Conservation (phyloP, 495 filamentous ascomycete genomes). For the Lasiosphaeria ovina region DNA sequence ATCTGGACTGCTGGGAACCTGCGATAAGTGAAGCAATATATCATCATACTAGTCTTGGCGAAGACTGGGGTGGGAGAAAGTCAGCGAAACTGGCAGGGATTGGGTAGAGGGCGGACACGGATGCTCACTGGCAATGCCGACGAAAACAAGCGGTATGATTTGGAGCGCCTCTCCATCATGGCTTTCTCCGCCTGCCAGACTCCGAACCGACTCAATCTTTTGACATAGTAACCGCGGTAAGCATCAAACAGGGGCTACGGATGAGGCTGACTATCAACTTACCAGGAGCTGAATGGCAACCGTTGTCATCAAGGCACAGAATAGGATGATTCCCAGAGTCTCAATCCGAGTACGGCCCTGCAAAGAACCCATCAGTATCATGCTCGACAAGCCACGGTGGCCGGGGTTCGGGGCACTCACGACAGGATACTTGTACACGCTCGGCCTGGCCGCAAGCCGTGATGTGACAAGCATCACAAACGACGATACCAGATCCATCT, state of each 20-base stretch:
- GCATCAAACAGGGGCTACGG: background rate
- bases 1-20: conserved; percentile 54
- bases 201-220: conserved; percentile 49
- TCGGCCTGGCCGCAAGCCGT: conserved; percentile 49
- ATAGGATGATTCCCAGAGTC: conserved; percentile 58
- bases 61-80: conserved; percentile 36
- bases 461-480: conserved; percentile 56
- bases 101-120: conserved; percentile 2
- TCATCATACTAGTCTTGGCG: conserved; percentile 46
- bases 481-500: conserved; percentile 60
- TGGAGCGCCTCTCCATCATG: conserved; percentile 40
- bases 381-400: background rate
- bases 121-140: conserved; percentile 49
- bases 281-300: conserved; percentile 54
- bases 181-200: conserved; percentile 39
- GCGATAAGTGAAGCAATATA: conserved; percentile 52
- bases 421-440: conserved; percentile 57
- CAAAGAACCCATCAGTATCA: conserved; percentile 16
- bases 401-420: conserved; percentile 24
- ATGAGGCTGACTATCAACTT: conserved; percentile 17
- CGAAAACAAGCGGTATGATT: conserved; percentile 51
- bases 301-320: conserved; percentile 58
- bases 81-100: conserved; percentile 10
- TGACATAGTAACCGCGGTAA: background rate
- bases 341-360: conserved; percentile 54